Percentiles rank a stretch among this genome's conserved stretches.
Conservation (phyloP, 78 protist species). For the Guillardia theta region DNA sequence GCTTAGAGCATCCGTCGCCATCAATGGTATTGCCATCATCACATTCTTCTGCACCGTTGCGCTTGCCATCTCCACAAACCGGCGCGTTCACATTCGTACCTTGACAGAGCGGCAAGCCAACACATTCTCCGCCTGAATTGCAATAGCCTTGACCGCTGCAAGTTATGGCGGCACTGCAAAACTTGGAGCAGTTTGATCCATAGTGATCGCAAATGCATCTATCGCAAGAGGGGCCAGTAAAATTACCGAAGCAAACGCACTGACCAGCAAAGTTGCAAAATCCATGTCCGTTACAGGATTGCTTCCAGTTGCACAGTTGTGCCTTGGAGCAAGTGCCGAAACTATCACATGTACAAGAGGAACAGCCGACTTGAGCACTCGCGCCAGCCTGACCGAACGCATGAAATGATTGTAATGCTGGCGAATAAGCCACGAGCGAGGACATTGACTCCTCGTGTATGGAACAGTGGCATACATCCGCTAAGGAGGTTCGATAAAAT, state of each 20-base stretch:
- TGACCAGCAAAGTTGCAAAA: not conserved
- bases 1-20: not conserved
- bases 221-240: not conserved
- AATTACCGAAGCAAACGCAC: not conserved
- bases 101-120: not conserved
- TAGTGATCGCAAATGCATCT: not conserved
- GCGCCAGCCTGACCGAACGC: too few relatives aligned
- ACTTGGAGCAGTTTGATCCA: not conserved
- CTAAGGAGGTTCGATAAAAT: not conserved
- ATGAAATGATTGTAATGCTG: not conserved
- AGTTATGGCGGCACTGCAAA: not conserved
- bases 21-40: not conserved
- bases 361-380: not conserved
- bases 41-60: not conserved
- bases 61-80: not conserved
- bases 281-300: not conserved
- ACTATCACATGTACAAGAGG: not conserved
- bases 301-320: not conserved
- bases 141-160: slow-evolving; percentile 10
- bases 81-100: not conserved
- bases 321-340: not conserved
- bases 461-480: not conserved
- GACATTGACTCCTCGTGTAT: not conserved
- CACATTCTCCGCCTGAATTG: not conserved
- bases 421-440: not conserved